A percentile compares a stretch with the other conserved stretches of the same genome.
These are phyloP conservation scores for Botryosphaeria agaves DNA, from an alignment of 2,329 filamentous ascomycete genomes.

Conservation along the genomic window DNA sequence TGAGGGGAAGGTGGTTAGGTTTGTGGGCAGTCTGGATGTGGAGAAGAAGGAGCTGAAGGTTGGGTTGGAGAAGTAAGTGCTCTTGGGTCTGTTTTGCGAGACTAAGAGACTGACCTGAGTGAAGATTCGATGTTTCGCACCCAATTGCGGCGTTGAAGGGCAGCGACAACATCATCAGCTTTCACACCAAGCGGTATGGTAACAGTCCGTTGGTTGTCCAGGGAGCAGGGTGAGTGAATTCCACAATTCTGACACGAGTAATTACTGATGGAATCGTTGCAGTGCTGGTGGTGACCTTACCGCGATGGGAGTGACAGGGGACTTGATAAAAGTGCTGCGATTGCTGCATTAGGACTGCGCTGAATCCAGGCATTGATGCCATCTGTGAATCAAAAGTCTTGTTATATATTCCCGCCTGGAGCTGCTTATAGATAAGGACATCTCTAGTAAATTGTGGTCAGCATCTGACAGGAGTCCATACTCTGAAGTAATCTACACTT, in stretches of 20 bases:
- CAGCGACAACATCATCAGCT: slow-evolving; percentile 97
- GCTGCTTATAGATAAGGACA: no score
- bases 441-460: no score
- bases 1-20: slow-evolving; percentile 82
- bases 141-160: slow-evolving; percentile 91
- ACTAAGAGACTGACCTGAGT: no score
- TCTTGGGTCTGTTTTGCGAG: no score
- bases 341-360: slow-evolving; percentile 46
- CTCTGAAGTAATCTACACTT: no score
- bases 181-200: slow-evolving; percentile 92
- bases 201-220: slow-evolving; percentile 84
- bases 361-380: no score
- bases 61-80: slow-evolving; percentile 67
- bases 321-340: slow-evolving; percentile 76
- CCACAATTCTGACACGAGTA: not conserved
- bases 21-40: slow-evolving; percentile 86
- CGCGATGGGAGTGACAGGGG: slow-evolving; percentile 91
- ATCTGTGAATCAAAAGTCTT: no score
- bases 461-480: no score
- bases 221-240: slow-evolving; percentile 48
- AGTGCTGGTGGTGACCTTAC: slow-evolving; percentile 83
- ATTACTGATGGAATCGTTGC: slow-evolving; percentile 1
- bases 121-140: slow-evolving; percentile 51
- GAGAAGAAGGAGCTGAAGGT: slow-evolving; percentile 71
- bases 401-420: no score